Percentiles rank a stretch among this genome's conserved stretches.
phyloP scores from a whole-genome alignment of 2,329 filamentous ascomycete species.

The Cordyceps cateniannulata region DNA sequence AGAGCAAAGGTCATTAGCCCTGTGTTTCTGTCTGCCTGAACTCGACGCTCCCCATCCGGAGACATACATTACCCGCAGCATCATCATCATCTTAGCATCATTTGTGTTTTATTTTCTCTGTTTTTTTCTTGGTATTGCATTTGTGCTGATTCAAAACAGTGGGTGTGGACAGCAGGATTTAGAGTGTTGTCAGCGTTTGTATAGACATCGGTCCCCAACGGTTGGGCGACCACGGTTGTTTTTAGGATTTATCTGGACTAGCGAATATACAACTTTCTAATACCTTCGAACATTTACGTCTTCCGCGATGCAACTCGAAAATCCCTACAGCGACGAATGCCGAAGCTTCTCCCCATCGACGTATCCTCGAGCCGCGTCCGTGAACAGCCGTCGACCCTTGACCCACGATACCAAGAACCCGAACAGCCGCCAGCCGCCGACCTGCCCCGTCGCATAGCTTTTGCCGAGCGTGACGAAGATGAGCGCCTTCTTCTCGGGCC shows the following conservation, averaged over 20 bases:
- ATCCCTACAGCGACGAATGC: slow-evolving; percentile 15
- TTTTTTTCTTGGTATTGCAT: neutral
- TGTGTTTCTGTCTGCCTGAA: neutral
- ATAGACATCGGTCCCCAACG: neutral
- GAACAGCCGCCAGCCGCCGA: slow-evolving; percentile 27
- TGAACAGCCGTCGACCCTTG: slow-evolving; percentile 28
- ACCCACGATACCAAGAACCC: slow-evolving; percentile 25
- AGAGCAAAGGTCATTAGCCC: slow-evolving; percentile 33
- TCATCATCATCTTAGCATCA: neutral
- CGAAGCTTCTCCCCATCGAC: slow-evolving; percentile 23
- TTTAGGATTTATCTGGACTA: slow-evolving; percentile 1
- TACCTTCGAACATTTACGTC: neutral
- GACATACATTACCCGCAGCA: neutral
- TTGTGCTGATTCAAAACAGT: slow-evolving; percentile 4
- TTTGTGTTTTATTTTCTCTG: neutral
- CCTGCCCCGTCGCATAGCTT: slow-evolving; percentile 25
- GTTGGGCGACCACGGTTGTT: neutral
- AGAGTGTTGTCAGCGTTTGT: neutral
- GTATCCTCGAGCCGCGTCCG: slow-evolving; percentile 25
- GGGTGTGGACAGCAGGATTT: slow-evolving; percentile 7
- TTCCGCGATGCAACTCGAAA: too few relatives aligned
- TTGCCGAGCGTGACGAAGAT: slow-evolving; percentile 23
- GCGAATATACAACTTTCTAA: neutral
- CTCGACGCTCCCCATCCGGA: neutral
- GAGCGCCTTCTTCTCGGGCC: slow-evolving; percentile 21